A percentile compares a stretch with the other conserved stretches of the same genome.
These are phyloP conservation scores for Termitomyces sp. DNA, from an alignment of 768 basidiomycete genomes.

Conservation along the genomic window DNA sequence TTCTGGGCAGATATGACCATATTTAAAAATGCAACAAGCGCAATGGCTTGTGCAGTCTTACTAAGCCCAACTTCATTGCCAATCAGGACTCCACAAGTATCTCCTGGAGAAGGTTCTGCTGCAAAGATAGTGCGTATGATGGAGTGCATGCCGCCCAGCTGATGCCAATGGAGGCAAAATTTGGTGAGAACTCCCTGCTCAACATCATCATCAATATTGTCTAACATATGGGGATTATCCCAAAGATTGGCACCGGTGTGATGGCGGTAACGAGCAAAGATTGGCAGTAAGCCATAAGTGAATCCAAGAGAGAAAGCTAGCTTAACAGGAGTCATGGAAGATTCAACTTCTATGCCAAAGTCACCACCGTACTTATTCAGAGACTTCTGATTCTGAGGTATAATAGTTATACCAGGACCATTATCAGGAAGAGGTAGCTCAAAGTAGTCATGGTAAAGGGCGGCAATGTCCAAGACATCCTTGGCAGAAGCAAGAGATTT, in stretches of 20 bases:
- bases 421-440: not conserved
- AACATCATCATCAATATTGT: not conserved
- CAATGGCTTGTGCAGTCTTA: conserved; percentile 19
- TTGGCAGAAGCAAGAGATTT: not conserved
- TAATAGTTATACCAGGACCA: not conserved
- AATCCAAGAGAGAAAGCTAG: conserved; percentile 17
- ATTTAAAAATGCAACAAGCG: conserved; percentile 16
- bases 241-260: conserved; percentile 14
- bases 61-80: conserved; percentile 26
- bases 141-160: conserved; percentile 17
- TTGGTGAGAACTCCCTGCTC: not conserved
- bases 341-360: conserved; percentile 6
- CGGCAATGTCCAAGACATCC: not conserved
- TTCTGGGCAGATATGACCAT: conserved; percentile 4
- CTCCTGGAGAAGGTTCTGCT: not conserved
- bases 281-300: conserved; percentile 8
- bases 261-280: conserved; percentile 18
- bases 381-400: not conserved
- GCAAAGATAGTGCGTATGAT: conserved; percentile 14
- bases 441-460: not conserved
- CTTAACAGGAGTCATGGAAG: conserved; percentile 1
- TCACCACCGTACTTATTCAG: too few relatives aligned
- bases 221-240: conserved; percentile 3
- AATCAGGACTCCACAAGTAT: conserved; percentile 13
- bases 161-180: conserved; percentile 21